A percentile compares a stretch with the other conserved stretches of the same genome.
Conservation (phyloP, 257 asterid species). For the Solanum pennellii region DNA sequence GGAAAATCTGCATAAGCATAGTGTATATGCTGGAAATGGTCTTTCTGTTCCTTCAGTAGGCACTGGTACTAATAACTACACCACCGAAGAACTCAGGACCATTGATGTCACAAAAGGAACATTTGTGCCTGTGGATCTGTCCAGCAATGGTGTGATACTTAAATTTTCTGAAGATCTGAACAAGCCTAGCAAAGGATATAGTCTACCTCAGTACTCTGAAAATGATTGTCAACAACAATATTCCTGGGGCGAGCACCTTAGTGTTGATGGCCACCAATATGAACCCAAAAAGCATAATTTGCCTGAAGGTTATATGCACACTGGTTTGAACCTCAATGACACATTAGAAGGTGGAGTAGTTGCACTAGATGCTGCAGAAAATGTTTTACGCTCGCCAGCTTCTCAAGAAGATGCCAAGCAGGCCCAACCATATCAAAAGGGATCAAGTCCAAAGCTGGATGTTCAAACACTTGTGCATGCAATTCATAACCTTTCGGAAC, state of each 20-base stretch:
- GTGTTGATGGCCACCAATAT: slow-evolving; percentile 17
- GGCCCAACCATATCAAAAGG: slow-evolving; percentile 3
- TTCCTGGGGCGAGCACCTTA: slow-evolving; percentile 13
- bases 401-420: slow-evolving; percentile 53
- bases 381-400: slow-evolving; percentile 65
- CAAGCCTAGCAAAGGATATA: slow-evolving; percentile 19
- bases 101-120: slow-evolving; percentile 13
- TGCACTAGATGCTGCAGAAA: slow-evolving; percentile 79
- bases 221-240: slow-evolving; percentile 17
- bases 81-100: slow-evolving; percentile 17
- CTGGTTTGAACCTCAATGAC: slow-evolving; percentile 27
- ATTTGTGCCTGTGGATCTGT: slow-evolving; percentile 9
- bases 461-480: slow-evolving; percentile 39
- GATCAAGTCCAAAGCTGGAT: slow-evolving; percentile 29
- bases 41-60: slow-evolving; percentile 7
- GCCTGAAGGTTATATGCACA: background rate
- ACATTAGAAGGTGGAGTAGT: slow-evolving; percentile 47
- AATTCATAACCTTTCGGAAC: slow-evolving; percentile 52
- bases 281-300: slow-evolving; percentile 3
- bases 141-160: slow-evolving; percentile 20
- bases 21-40: slow-evolving; percentile 16
- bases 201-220: slow-evolving; percentile 8
- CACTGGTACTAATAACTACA: slow-evolving; percentile 14
- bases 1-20: slow-evolving; percentile 14
- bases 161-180: slow-evolving; percentile 15